Percentiles rank a stretch among this genome's conserved stretches.
Conservation (phyloP, 2,329 filamentous ascomycete genomes). For the Knufia petricola region DNA sequence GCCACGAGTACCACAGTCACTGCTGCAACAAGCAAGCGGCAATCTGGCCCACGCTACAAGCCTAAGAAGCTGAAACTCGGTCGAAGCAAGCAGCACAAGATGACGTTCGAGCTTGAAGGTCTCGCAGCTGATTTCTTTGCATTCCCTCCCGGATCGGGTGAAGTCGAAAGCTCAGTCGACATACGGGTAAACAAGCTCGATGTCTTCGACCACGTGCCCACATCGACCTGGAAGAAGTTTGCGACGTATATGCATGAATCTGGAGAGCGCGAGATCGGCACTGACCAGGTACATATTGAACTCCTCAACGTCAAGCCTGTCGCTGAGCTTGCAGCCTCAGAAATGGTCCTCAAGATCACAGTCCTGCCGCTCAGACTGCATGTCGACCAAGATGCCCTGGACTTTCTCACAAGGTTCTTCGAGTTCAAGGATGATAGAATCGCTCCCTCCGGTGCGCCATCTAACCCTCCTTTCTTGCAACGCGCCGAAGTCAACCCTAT, state of each 20-base stretch:
- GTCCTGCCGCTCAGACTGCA: constrained; percentile 81
- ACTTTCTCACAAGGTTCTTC: constrained; percentile 96
- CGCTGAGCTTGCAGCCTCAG: constrained; percentile 72
- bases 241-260: constrained; percentile 84
- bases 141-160: constrained; percentile 65
- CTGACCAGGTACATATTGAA: constrained; percentile 84
- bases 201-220: constrained; percentile 86
- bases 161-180: constrained; percentile 81
- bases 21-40: constrained; percentile 30
- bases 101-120: constrained; percentile 84
- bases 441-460: constrained; percentile 46
- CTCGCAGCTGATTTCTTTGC: constrained; percentile 72
- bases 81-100: constrained; percentile 85
- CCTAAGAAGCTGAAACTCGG: constrained; percentile 61
- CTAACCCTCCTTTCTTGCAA: constrained; percentile 78
- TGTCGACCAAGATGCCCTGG: constrained; percentile 92
- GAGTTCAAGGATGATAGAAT: constrained; percentile 79
- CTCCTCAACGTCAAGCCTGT: constrained; percentile 81
- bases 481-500: constrained; percentile 78
- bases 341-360: constrained; percentile 71
- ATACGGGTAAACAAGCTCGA: constrained; percentile 74
- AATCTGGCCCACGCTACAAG: constrained; percentile 25
- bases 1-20: constrained; percentile 56
- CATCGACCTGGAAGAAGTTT: constrained; percentile 98
- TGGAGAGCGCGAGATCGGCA: constrained; percentile 74